These are phyloP conservation scores for Cucumis cinereus DNA, from an alignment of 306 rosid genomes.

Conservation along the genomic window DNA sequence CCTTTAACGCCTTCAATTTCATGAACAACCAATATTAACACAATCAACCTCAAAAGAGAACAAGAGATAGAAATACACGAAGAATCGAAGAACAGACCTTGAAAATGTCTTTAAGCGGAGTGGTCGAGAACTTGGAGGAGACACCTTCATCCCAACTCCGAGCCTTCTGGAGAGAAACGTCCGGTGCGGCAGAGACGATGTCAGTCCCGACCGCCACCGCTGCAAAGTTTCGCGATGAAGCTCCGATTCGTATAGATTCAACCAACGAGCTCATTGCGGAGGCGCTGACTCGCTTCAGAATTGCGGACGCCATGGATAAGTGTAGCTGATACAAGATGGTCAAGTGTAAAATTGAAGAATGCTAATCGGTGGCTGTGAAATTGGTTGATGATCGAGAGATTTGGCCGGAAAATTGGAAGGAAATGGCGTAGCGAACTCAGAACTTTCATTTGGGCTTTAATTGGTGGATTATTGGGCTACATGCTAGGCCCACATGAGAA, in stretches of 20 bases:
- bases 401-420: background rate
- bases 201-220: slow-evolving; percentile 58
- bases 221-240: slow-evolving; percentile 33
- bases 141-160: slow-evolving; percentile 89
- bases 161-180: slow-evolving; percentile 84
- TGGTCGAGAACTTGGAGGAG: slow-evolving; percentile 71
- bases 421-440: background rate
- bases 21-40: background rate
- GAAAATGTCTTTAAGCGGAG: slow-evolving; percentile 70
- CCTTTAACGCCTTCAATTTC: background rate
- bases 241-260: slow-evolving; percentile 18
- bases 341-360: background rate
- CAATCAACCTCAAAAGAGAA: no score
- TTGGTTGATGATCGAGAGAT: background rate
- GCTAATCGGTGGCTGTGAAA: background rate
- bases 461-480: background rate
- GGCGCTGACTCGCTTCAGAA: slow-evolving; percentile 36
- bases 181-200: slow-evolving; percentile 54
- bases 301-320: slow-evolving; percentile 41
- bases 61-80: background rate
- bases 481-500: background rate
- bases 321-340: background rate
- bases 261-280: slow-evolving; percentile 26
- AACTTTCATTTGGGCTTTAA: background rate
- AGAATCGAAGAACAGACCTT: slow-evolving; percentile 30